These are phyloP conservation scores for Lasiodiplodia sp. DNA, from an alignment of 2,329 filamentous ascomycete species.

Conservation along the genomic window DNA sequence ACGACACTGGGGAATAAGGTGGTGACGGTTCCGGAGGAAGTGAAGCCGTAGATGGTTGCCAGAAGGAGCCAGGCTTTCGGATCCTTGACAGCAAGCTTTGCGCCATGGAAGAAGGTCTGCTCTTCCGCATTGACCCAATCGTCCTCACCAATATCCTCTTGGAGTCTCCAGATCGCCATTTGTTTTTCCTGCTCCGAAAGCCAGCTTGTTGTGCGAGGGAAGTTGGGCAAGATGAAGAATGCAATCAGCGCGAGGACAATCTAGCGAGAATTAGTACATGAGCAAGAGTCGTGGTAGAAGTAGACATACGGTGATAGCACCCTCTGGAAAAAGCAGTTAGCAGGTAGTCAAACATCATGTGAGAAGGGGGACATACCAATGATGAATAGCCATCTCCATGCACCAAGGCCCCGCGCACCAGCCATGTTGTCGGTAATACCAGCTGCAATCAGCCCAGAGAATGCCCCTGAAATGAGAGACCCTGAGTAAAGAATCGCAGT, in stretches of 20 bases:
- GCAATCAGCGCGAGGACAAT: conserved; percentile 6
- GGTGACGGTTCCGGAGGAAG: conserved; percentile 42
- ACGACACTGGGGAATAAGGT: conserved; percentile 44
- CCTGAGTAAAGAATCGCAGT: conserved; percentile 63
- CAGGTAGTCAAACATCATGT: background rate
- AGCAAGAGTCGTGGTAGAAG: background rate
- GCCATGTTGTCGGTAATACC: conserved; percentile 55
- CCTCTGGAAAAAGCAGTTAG: conserved; percentile 5
- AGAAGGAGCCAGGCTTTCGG: conserved; percentile 46
- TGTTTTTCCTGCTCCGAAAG: conserved; percentile 8
- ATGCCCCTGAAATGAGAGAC: conserved; percentile 58
- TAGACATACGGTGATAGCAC: conserved; percentile 8
- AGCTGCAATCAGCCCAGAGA: conserved; percentile 63
- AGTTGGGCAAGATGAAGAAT: conserved; percentile 21
- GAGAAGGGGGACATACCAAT: background rate
- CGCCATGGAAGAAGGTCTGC: conserved; percentile 42
- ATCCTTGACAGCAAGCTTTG: conserved; percentile 42
- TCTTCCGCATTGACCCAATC: conserved; percentile 41
- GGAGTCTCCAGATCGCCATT: conserved; percentile 37
- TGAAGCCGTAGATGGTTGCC: conserved; percentile 46
- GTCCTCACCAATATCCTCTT: conserved; percentile 44
- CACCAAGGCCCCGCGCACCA: conserved; percentile 38
- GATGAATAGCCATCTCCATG: conserved; percentile 46
- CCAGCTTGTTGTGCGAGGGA: conserved; percentile 13
- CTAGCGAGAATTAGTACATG: background rate